Evolutionary conservation across 495 filamentous ascomycete genomes (phyloP), one percentile per base, ranked within the genome.

Genomic region (Coniosporium apollinis): DNA sequence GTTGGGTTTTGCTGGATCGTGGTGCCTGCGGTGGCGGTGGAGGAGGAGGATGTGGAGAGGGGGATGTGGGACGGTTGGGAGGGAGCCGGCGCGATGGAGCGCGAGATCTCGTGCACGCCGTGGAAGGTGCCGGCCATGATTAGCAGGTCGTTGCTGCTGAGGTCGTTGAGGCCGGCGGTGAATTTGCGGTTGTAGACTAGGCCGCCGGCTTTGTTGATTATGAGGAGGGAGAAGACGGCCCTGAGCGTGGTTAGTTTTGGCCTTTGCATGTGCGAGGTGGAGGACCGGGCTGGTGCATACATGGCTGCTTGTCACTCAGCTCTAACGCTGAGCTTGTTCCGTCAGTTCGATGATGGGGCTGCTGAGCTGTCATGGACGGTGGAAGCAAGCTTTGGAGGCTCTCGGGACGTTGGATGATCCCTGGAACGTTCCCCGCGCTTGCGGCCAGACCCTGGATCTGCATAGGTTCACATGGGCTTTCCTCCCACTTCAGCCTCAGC

Each of bases 41-140:
- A 45, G 16, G 52, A 43, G 43, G 45, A 34, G 31, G 48, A 34
- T n/a, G 47, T 42, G 41, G 61, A 45, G 38, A 45, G 28, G 57
- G 48, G 30, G 54, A 14, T 44, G 17, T 3, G n/a, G 30, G 11
- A 3, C 1, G 30, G 11, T n/a, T 8, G 30, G 8, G 7, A n/a
- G 7, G 24, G 19, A 19, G 22, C 30, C 13, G 81, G 80, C 28
- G 73, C 74, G 19, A 92, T 73, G 19, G 80, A 72, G 33, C 82
- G 74, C 6, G 82, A 83, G 49, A 94, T 93, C 39, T 87, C 87
- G 56, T 94, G 86, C 48, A 94, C 79, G 36, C 89, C 89, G 55
- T 97, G 89, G 58, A 97, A 97, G 28, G 89, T 96, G 19, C 89
- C 89, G 0, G 89, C 89, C n/a, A 97, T 76, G 37, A 96, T 84